Evolutionary conservation across 2,329 filamentous ascomycete genomes (phyloP).

Genomic region (Sclerotinia trifoliorum): DNA sequence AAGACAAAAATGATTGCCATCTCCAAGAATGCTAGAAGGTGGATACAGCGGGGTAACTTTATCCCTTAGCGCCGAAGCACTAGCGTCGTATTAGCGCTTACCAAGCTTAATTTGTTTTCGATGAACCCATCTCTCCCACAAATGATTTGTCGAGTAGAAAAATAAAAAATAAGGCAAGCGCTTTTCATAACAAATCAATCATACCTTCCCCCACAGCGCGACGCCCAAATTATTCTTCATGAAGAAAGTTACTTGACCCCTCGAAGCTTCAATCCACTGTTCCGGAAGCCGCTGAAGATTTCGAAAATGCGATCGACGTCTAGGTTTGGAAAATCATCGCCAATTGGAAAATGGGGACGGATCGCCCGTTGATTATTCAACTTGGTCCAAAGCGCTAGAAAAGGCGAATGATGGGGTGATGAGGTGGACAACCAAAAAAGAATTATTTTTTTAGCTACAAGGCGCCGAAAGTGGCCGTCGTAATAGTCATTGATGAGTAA

Average conservation of each 20-base stretch:
- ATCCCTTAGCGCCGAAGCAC: conserved; percentile 4
- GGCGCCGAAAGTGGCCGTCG: neutral
- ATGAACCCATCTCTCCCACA: neutral
- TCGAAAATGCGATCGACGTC: neutral
- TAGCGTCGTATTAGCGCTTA: neutral
- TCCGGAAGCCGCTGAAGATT: conserved; percentile 18
- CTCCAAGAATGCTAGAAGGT: neutral
- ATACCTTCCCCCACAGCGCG: neutral
- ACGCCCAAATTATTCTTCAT: neutral
- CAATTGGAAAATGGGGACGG: neutral
- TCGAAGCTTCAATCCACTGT: neutral
- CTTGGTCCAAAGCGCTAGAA: neutral
- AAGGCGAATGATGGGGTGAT: conserved; percentile 2
- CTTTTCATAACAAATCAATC: neutral
- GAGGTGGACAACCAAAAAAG: neutral
- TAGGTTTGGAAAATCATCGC: neutral
- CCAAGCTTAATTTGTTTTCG: neutral
- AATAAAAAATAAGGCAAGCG: neutral
- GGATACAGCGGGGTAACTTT: conserved; percentile 13
- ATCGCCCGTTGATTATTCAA: neutral
- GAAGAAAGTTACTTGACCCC: neutral
- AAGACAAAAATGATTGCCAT: neutral
- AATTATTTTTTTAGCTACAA: neutral
- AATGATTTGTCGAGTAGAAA: conserved; percentile 15
- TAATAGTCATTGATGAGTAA: neutral